These are phyloP conservation scores for Tripterygium wilfordii DNA, from an alignment of 177 flowering plant species.

Conservation along the genomic window DNA sequence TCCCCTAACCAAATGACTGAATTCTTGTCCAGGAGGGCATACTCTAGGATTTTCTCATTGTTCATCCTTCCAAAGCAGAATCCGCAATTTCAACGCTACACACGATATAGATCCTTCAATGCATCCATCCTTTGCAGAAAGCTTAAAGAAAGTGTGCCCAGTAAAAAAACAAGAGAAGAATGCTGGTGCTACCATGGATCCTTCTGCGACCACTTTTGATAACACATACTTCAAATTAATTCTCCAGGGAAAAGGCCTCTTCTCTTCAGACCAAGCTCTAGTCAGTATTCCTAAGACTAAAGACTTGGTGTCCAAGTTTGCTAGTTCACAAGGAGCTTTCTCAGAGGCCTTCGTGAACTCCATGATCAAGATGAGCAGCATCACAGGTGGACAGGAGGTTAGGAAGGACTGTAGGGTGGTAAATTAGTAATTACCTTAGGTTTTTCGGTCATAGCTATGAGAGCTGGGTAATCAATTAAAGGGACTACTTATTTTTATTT, in stretches of 20 bases:
- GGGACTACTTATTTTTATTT: background rate
- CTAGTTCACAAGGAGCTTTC: conserved; percentile 58
- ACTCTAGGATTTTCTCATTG: conserved; percentile 50
- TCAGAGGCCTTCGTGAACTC: conserved; percentile 57
- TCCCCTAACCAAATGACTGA: background rate
- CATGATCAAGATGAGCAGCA: conserved; percentile 86
- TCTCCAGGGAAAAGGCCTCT: conserved; percentile 53
- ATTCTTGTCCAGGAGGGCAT: conserved; percentile 27
- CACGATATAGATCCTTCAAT: conserved; percentile 58
- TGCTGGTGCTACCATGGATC: conserved; percentile 67
- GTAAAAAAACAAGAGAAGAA: conserved; percentile 41
- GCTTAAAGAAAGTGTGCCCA: conserved; percentile 45
- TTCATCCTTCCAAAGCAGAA: conserved; percentile 41
- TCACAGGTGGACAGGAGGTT: conserved; percentile 72
- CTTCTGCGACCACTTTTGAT: conserved; percentile 63
- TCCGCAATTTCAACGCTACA: conserved; percentile 52
- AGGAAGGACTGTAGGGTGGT: conserved; percentile 61
- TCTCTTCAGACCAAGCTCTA: conserved; percentile 73
- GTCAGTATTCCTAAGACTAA: conserved; percentile 40
- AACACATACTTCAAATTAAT: conserved; percentile 70
- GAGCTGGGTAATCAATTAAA: conserved; percentile 4
- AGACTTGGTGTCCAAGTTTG: conserved; percentile 52
- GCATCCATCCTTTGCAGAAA: conserved; percentile 50
- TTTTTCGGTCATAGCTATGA: background rate
- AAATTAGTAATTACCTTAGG: conserved; percentile 18